These are phyloP conservation scores for Phytophthora constricta DNA, from an alignment of 352 stramenopile species.

Conservation along the genomic window DNA sequence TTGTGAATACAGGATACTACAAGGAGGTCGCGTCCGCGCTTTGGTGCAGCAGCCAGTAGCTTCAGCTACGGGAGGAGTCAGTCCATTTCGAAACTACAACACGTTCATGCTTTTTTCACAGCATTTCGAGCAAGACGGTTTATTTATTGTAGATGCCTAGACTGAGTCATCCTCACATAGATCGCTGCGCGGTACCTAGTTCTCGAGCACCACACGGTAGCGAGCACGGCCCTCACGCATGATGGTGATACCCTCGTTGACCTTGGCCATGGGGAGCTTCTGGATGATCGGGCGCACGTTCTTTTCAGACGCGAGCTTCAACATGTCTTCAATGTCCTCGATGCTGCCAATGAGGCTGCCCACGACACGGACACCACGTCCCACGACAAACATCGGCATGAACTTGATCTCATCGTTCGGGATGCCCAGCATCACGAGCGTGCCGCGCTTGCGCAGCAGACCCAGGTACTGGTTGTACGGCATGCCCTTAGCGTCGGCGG, in stretches of 20 bases:
- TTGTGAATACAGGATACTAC: slow-evolving; percentile 21
- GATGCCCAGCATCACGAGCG: slow-evolving; percentile 70
- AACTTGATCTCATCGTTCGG: slow-evolving; percentile 71
- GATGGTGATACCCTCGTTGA: slow-evolving; percentile 49
- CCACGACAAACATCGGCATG: slow-evolving; percentile 61
- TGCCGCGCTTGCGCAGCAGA: slow-evolving; percentile 66
- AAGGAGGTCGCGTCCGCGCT: slow-evolving; percentile 13
- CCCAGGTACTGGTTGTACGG: slow-evolving; percentile 59
- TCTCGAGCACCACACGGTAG: slow-evolving; percentile 57
- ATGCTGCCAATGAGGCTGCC: slow-evolving; percentile 87
- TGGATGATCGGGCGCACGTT: slow-evolving; percentile 62
- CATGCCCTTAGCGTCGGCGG: slow-evolving; percentile 62
- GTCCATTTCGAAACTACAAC: too few relatives aligned
- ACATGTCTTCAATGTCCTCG: slow-evolving; percentile 85
- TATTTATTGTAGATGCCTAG: slow-evolving; percentile 7
- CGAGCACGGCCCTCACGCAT: slow-evolving; percentile 47
- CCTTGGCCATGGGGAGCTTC: slow-evolving; percentile 54
- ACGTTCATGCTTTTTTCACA: too few relatives aligned
- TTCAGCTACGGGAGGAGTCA: background rate
- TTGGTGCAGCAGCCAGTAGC: slow-evolving; percentile 10
- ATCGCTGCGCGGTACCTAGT: slow-evolving; percentile 15
- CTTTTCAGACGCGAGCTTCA: slow-evolving; percentile 78
- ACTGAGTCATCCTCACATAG: background rate
- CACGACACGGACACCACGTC: slow-evolving; percentile 52
- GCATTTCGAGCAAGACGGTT: slow-evolving; percentile 3